Conservation (phyloP, 2,329 filamentous ascomycete species). For the Hymenoscyphus occultus region DNA sequence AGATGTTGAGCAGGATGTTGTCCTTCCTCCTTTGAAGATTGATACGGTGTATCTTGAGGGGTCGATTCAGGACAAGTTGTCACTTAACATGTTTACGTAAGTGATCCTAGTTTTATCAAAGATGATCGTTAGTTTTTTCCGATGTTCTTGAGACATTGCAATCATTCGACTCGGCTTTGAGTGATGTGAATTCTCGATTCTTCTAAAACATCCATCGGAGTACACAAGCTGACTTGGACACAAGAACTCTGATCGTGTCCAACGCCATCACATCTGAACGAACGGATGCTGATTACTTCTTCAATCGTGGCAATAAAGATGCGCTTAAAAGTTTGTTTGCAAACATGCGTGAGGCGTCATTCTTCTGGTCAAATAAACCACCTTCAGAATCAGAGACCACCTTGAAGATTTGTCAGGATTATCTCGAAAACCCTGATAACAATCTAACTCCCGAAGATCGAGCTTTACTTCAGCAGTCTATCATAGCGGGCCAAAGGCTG, state of each 20-base stretch:
- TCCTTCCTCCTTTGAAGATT: slow-evolving; percentile 70
- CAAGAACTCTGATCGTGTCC: slow-evolving; percentile 68
- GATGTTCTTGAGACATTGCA: too few species aligned
- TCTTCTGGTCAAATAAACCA: slow-evolving; percentile 77
- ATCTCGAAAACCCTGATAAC: slow-evolving; percentile 61
- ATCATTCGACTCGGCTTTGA: too few species aligned
- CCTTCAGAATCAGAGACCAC: slow-evolving; percentile 59
- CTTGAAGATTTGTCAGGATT: slow-evolving; percentile 63
- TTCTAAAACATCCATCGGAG: too few species aligned
- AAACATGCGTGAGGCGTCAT: slow-evolving; percentile 80
- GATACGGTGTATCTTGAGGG: slow-evolving; percentile 72
- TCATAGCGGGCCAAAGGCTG: slow-evolving; percentile 61
- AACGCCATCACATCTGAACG: slow-evolving; percentile 88
- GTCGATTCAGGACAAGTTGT: slow-evolving; percentile 79
- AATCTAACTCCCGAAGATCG: slow-evolving; percentile 60
- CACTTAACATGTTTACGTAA: slow-evolving; percentile 73
- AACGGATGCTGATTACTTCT: slow-evolving; percentile 82
- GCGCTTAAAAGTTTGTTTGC: slow-evolving; percentile 65
- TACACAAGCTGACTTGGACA: too few species aligned
- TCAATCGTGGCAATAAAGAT: slow-evolving; percentile 70
- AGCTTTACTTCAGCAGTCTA: slow-evolving; percentile 57
- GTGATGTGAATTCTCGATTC: too few species aligned
- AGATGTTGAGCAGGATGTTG: slow-evolving; percentile 62
- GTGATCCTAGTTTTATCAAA: too few species aligned
- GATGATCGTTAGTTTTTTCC: too few species aligned